These are phyloP conservation scores for Aspergillus brunneoviolaceus DNA, from an alignment of 2,329 filamentous ascomycete genomes.

Conservation along the genomic window DNA sequence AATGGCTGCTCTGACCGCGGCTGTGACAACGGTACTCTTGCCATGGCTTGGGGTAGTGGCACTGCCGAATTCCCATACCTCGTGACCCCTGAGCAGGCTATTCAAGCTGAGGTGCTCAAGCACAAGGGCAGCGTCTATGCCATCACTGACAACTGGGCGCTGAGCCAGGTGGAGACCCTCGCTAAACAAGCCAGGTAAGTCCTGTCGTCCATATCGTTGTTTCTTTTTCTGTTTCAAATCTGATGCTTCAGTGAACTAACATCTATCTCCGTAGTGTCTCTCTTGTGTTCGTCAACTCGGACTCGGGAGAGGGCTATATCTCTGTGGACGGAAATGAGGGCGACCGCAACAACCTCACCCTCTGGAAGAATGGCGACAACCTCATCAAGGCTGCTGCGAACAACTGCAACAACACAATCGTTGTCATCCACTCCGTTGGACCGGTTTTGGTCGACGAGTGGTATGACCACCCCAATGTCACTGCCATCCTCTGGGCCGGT, in stretches of 20 bases:
- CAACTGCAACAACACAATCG: constrained; percentile 82
- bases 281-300: constrained; percentile 86
- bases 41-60: constrained; percentile 64
- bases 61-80: constrained; percentile 63
- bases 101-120: constrained; percentile 66
- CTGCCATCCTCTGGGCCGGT: constrained; percentile 73
- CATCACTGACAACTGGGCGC: constrained; percentile 59
- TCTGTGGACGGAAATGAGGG: constrained; percentile 77
- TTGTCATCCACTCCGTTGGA: constrained; percentile 83
- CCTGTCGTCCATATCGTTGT: neutral
- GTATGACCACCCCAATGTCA: constrained; percentile 64
- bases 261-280: constrained; percentile 40
- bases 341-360: constrained; percentile 87
- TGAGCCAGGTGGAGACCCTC: constrained; percentile 49
- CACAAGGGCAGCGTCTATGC: constrained; percentile 63
- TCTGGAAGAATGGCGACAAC: constrained; percentile 80
- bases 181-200: constrained; percentile 50
- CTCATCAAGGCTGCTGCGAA: constrained; percentile 78
- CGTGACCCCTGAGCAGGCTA: constrained; percentile 61
- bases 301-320: constrained; percentile 86
- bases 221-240: too few species aligned
- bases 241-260: neutral
- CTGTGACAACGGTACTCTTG: constrained; percentile 60
- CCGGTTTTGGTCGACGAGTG: constrained; percentile 71
- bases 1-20: constrained; percentile 75